Conservation (phyloP, 1,284 basidiomycete genomes). For the Fomitiporia mediterranea region DNA sequence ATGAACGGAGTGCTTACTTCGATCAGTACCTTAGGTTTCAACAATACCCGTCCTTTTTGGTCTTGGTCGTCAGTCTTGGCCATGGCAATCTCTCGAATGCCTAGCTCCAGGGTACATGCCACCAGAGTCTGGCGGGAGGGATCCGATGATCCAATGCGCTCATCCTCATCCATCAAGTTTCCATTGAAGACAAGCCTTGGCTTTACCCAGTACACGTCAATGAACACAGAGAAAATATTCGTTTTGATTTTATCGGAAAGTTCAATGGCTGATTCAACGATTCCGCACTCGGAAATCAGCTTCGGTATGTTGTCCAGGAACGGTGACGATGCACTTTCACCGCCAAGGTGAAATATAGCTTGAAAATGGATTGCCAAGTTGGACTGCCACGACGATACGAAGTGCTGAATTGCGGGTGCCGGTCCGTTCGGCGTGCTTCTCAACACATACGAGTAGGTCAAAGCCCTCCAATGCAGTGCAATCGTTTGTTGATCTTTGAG, state of each 20-base stretch:
- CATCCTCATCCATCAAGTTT: slow-evolving; percentile 1
- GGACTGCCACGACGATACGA: not conserved
- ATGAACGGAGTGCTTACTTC: not conserved
- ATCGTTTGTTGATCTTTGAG: not conserved
- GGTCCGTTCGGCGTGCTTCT: too few species aligned
- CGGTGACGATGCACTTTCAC: not conserved
- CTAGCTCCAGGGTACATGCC: not conserved
- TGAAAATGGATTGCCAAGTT: not conserved
- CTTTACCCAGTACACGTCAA: not conserved
- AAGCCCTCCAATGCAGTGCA: slow-evolving; percentile 4
- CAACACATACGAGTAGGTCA: not conserved
- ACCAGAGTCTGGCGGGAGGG: not conserved
- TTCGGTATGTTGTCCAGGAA: not conserved
- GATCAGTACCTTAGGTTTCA: not conserved
- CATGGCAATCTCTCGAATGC: not conserved
- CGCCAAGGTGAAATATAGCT: not conserved
- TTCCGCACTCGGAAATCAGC: not conserved
- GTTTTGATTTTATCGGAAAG: slow-evolving; percentile 2
- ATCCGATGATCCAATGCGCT: not conserved
- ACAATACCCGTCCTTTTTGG: not conserved
- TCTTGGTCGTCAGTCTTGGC: too few species aligned
- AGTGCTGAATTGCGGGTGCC: not conserved
- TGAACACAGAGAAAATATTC: not conserved
- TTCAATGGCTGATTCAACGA: not conserved
- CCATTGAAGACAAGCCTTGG: not conserved